Evolutionary conservation across 495 filamentous ascomycete genomes (phyloP).

Genomic region (Xylaria intraflava): DNA sequence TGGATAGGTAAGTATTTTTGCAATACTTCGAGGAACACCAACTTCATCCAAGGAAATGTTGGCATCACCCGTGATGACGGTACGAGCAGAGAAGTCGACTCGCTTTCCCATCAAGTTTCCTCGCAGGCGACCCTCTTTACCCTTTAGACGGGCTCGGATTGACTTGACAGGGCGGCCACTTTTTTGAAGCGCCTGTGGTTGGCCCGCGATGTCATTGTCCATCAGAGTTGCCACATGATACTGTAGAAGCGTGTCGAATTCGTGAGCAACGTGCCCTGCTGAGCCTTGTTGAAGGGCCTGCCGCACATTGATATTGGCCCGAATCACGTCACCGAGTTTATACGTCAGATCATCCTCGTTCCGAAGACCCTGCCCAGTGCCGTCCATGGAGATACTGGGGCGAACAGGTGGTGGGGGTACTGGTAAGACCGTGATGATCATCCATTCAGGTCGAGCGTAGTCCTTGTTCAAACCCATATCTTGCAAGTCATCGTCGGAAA

Average conservation of each 20-base stretch:
- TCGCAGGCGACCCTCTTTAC: slow-evolving; percentile 94
- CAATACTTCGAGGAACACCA: slow-evolving; percentile 85
- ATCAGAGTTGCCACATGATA: slow-evolving; percentile 99
- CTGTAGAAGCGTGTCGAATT: slow-evolving; percentile 89
- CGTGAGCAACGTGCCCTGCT: slow-evolving; percentile 76
- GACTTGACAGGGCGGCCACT: slow-evolving; percentile 93
- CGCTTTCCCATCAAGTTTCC: slow-evolving; percentile 99
- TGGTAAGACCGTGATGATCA: slow-evolving; percentile 91
- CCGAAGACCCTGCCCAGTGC: slow-evolving; percentile 74
- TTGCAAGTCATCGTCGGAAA: slow-evolving; percentile 68
- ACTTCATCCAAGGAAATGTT: slow-evolving; percentile 95
- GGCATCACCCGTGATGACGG: slow-evolving; percentile 96
- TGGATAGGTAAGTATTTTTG: slow-evolving; percentile 84
- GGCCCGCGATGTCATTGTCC: slow-evolving; percentile 97
- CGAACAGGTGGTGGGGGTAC: slow-evolving; percentile 94
- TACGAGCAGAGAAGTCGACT: slow-evolving; percentile 98
- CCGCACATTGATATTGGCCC: slow-evolving; percentile 89
- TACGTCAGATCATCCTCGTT: slow-evolving; percentile 98
- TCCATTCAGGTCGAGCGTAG: slow-evolving; percentile 95
- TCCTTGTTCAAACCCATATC: slow-evolving; percentile 87
- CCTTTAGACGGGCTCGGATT: slow-evolving; percentile 92
- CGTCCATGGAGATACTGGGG: slow-evolving; percentile 91
- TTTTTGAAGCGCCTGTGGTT: slow-evolving; percentile 93
- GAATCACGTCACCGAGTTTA: slow-evolving; percentile 96
- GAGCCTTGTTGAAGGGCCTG: slow-evolving; percentile 83